Percentiles rank a stretch among this genome's conserved stretches.
phyloP scores from a whole-genome alignment of 2,329 filamentous ascomycete genomes.

The Lasiodiplodia theobromae region DNA sequence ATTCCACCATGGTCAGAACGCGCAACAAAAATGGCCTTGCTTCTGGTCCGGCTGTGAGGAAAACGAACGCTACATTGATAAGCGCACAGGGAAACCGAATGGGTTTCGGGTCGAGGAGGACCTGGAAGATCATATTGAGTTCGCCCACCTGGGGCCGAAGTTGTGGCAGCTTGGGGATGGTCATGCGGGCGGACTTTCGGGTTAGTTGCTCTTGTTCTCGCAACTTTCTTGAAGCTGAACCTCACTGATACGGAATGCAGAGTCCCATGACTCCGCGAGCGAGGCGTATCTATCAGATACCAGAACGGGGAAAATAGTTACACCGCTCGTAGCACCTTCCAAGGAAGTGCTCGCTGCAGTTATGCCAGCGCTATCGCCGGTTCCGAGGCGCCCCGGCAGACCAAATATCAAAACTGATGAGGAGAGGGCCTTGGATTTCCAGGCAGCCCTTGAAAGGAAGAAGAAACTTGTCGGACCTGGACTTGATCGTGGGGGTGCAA shows the following conservation, averaged over 20 bases:
- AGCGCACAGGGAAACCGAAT: slow-evolving; percentile 32
- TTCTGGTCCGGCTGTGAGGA: slow-evolving; percentile 54
- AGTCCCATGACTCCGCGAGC: slow-evolving; percentile 26
- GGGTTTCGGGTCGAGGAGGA: slow-evolving; percentile 49
- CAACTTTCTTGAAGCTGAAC: neutral
- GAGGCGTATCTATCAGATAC: slow-evolving; percentile 23
- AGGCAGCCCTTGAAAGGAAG: slow-evolving; percentile 55
- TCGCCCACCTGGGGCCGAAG: slow-evolving; percentile 59
- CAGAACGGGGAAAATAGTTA: slow-evolving; percentile 11
- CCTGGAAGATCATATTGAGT: slow-evolving; percentile 61
- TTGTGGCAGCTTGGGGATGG: slow-evolving; percentile 68
- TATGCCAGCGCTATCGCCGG: neutral
- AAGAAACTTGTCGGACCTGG: slow-evolving; percentile 60
- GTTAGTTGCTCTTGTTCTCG: slow-evolving; percentile 44
- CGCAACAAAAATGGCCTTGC: slow-evolving; percentile 40
- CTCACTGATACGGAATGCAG: slow-evolving; percentile 19
- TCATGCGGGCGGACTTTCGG: slow-evolving; percentile 60
- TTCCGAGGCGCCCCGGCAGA: slow-evolving; percentile 11
- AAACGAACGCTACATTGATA: slow-evolving; percentile 32
- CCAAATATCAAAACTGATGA: slow-evolving; percentile 44
- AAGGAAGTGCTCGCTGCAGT: neutral
- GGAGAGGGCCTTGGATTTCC: slow-evolving; percentile 54
- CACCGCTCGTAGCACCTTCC: slow-evolving; percentile 8
- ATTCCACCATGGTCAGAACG: slow-evolving; percentile 50
- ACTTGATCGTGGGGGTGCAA: slow-evolving; percentile 61